Percentiles rank a stretch among this genome's conserved stretches.
Evolutionary conservation across 2,329 filamentous ascomycete species (phyloP).

Genomic region (Arthrobotrys sinensis): DNA sequence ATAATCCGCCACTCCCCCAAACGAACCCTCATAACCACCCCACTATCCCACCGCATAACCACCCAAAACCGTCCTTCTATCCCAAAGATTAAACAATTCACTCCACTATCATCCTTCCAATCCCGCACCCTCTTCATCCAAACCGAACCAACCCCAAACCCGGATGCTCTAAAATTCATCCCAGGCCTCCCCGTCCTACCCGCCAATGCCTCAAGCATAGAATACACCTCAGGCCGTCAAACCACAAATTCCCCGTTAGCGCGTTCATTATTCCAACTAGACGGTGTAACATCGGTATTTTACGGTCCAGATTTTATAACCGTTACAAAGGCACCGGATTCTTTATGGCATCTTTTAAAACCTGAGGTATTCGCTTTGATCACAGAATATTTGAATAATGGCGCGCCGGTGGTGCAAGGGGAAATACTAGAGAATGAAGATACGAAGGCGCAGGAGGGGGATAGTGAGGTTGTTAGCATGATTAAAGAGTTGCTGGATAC

Average conservation of each 20-base stretch:
- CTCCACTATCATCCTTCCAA: background rate
- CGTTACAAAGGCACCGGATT: conserved; percentile 88
- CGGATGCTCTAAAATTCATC: conserved; percentile 96
- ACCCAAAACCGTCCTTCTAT: conserved; percentile 18
- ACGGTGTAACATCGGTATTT: conserved; percentile 94
- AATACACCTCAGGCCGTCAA: conserved; percentile 90
- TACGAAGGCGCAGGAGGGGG: conserved; percentile 73
- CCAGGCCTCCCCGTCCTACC: conserved; percentile 91
- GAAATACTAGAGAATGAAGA: conserved; percentile 68
- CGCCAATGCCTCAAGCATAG: conserved; percentile 82
- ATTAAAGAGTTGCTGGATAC: conserved; percentile 98
- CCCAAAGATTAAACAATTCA: background rate
- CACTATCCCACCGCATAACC: conserved; percentile 9
- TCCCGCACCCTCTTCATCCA: conserved; percentile 85
- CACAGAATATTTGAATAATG: conserved; percentile 89
- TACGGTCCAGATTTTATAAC: conserved; percentile 97
- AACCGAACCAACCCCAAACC: conserved; percentile 93
- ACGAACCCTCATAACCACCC: conserved; percentile 20
- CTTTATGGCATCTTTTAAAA: conserved; percentile 94
- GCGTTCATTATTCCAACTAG: conserved; percentile 89
- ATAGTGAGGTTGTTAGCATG: conserved; percentile 96
- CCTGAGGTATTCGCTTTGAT: conserved; percentile 96
- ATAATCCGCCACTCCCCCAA: conserved; percentile 26
- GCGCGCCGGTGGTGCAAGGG: conserved; percentile 82
- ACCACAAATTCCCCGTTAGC: conserved; percentile 94